Percentiles rank a stretch among this genome's conserved stretches.
These are phyloP conservation scores for Boletellus ananiceps DNA, from an alignment of 768 basidiomycete genomes.

Conservation along the genomic window DNA sequence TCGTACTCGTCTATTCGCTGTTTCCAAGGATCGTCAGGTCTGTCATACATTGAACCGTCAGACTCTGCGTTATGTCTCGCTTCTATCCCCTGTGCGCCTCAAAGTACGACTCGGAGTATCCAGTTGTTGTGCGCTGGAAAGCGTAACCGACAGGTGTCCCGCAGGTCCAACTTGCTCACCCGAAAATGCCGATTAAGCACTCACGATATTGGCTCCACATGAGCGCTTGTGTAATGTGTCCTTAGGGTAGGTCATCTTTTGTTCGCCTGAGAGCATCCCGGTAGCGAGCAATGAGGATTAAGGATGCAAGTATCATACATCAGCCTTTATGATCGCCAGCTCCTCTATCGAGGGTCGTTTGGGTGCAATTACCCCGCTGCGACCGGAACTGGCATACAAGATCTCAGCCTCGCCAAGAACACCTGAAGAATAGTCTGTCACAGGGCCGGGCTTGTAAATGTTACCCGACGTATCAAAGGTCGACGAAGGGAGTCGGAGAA, in stretches of 20 bases:
- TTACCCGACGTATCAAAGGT: conserved; percentile 63
- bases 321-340: conserved; percentile 14
- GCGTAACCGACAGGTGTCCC: background rate
- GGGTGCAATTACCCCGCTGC: conserved; percentile 38
- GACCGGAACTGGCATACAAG: conserved; percentile 64
- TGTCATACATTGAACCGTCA: no score
- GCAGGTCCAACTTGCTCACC: no score
- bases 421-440: conserved; percentile 49
- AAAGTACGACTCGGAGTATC: no score
- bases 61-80: no score
- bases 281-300: conserved; percentile 25
- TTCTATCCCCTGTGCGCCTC: no score
- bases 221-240: no score
- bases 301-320: conserved; percentile 26
- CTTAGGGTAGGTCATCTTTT: no score
- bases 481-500: conserved; percentile 65
- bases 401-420: conserved; percentile 60
- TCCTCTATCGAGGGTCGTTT: conserved; percentile 28
- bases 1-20: no score
- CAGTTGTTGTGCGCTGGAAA: no score
- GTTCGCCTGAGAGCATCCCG: conserved; percentile 4
- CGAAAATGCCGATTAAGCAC: no score
- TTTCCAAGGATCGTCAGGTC: no score
- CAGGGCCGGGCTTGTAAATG: conserved; percentile 46
- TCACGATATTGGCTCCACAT: no score